Evolutionary conservation across 2,329 filamentous ascomycete genomes (phyloP), one percentile per base, ranked within the genome.

Genomic region (Venturia oleaginea): DNA sequence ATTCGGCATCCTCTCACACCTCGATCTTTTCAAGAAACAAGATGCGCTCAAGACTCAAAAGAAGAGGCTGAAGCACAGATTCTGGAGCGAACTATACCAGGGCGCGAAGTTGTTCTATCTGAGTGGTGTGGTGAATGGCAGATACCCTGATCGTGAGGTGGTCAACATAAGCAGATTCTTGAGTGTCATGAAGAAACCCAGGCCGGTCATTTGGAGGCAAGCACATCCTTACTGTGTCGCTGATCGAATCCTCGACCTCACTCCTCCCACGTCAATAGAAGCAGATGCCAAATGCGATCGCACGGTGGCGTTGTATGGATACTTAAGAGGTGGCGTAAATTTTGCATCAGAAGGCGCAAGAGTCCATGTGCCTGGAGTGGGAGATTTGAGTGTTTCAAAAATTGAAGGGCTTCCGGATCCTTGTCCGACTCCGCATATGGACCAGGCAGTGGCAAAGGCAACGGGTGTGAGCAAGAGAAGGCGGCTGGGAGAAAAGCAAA

Each of bases 111-210:
- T 99, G 0, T 99, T 99, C 77, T 97, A 97, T 72, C 83, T 99
- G 5, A 96, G 91, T 1, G 94, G 94, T 71, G 92, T 99, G 42
- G 89, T 97, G 70, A 99, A 99, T 75, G 94, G 94, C 51, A 84
- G 94, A 68, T 99, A 99, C 72, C 95, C 94, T 0, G 94, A 99
- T 75, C 87, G 95, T 68, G 95, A 99, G 76, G 86, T 99, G 19
- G 90, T 97, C 78, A 99, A 99, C 72, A 77, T 99, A 63, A 96
- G 91, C 17, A 86, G 95, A 64, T 99, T 99, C 75, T 82, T 99
- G 68, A 96, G 91, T 24, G 92, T 99, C 69, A 99, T 99, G 95
- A 99, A 99, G 81, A 99, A 96, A 73, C 93, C 95, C 4, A 84
- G 94, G 66, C 94, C 94, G n/a, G 81, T 99, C 37, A 82, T 99